Percentiles rank a stretch among this genome's conserved stretches.
These are phyloP conservation scores for Aplosporella prunicola DNA, from an alignment of 2,329 filamentous ascomycete species.

Conservation along the genomic window DNA sequence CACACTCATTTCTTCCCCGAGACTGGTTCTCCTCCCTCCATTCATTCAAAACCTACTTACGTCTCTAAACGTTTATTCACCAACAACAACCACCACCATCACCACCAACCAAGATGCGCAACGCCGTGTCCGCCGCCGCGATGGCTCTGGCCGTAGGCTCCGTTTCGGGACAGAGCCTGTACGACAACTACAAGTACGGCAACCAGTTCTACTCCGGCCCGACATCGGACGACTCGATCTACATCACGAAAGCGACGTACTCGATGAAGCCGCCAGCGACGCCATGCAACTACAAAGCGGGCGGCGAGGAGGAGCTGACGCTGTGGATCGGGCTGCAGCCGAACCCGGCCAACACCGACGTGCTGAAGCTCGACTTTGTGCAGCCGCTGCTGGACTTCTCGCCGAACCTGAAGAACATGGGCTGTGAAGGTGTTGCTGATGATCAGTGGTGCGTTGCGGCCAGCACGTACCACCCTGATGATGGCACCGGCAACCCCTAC, in stretches of 20 bases:
- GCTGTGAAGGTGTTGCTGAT: slow-evolving; percentile 3
- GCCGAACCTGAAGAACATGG: slow-evolving; percentile 2
- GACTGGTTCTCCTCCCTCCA: no score
- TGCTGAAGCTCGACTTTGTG: slow-evolving; percentile 10
- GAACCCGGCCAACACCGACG: slow-evolving; percentile 5
- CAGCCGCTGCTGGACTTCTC: slow-evolving; percentile 11
- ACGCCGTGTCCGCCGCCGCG: slow-evolving; percentile 14
- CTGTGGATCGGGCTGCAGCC: slow-evolving; percentile 11
- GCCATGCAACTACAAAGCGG: slow-evolving; percentile 6
- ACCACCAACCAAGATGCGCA: no score
- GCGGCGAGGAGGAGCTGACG: slow-evolving; percentile 1
- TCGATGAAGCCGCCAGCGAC: slow-evolving; percentile 6
- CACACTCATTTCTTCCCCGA: no score
- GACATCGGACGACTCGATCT: slow-evolving; percentile 6
- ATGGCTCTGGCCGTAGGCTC: slow-evolving; percentile 14
- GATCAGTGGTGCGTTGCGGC: slow-evolving; percentile 13
- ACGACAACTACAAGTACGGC: slow-evolving; percentile 10
- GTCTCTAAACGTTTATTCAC: no score
- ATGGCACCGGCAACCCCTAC: no score
- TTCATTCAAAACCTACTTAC: no score
- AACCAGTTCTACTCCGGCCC: slow-evolving; percentile 13
- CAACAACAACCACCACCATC: no score
- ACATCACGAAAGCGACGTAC: slow-evolving; percentile 13
- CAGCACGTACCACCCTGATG: slow-evolving; percentile 10
- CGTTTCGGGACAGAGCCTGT: slow-evolving; percentile 22